Percentiles rank a stretch among this genome's conserved stretches.
These are phyloP conservation scores for Pyracantha coccinea DNA, from an alignment of 331 rosid species.

Conservation along the genomic window DNA sequence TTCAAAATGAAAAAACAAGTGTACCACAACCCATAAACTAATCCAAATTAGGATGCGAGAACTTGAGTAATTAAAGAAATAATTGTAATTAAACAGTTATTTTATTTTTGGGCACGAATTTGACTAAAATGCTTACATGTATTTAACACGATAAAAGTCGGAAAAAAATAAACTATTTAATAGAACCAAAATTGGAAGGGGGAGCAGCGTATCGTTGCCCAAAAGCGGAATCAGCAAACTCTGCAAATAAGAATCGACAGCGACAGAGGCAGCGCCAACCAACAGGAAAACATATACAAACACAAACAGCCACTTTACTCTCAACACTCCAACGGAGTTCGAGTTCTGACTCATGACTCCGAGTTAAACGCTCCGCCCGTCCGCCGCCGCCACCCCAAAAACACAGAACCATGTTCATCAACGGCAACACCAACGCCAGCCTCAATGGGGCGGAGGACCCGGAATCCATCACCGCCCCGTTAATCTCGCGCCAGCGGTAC, in stretches of 20 bases:
- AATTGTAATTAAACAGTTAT: no score
- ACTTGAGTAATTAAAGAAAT: no score
- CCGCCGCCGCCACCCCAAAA: neutral
- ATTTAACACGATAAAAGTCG: no score
- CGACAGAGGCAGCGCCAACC: neutral
- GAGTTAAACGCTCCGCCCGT: neutral
- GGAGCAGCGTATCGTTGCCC: neutral
- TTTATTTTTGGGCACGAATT: no score
- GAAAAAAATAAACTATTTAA: no score
- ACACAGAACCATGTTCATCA: neutral
- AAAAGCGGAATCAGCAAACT: neutral
- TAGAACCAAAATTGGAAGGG: no score
- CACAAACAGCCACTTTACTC: neutral
- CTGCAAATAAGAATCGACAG: neutral
- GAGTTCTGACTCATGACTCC: neutral
- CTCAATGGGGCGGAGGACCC: slow-evolving; percentile 34
- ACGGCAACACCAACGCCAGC: neutral
- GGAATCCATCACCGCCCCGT: slow-evolving; percentile 41
- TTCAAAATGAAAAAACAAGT: no score
- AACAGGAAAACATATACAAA: neutral
- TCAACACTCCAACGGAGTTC: neutral
- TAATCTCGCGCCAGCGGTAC: slow-evolving; percentile 43
- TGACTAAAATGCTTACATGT: no score
- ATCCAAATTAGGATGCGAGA: no score
- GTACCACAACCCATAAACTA: no score